phyloP scores from a whole-genome alignment of 2,329 filamentous ascomycete genomes.

The Curvularia spicifera region DNA sequence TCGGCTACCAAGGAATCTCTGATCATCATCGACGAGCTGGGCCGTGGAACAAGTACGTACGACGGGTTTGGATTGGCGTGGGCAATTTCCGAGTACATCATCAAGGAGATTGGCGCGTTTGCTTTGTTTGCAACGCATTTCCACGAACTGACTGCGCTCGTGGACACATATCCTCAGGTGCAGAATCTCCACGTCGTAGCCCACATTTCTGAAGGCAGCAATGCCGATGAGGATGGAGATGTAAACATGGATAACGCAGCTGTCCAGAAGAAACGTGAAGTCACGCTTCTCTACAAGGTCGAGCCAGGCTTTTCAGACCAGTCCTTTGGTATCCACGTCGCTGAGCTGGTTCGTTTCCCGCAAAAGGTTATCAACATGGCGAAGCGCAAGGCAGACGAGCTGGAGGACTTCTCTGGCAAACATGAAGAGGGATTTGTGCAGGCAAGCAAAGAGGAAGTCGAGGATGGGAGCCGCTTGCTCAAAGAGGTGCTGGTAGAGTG shows the following conservation, averaged over 20 bases:
- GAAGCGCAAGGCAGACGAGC: conserved; percentile 96
- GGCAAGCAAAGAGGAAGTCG: conserved; percentile 78
- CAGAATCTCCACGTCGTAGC: conserved; percentile 95
- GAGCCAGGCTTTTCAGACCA: conserved; percentile 95
- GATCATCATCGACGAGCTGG: conserved; percentile 98
- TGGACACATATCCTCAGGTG: conserved; percentile 84
- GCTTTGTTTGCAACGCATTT: conserved; percentile 98
- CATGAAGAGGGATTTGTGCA: conserved; percentile 61
- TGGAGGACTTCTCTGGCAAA: conserved; percentile 91
- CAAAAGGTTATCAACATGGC: conserved; percentile 98
- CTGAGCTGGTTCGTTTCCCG: conserved; percentile 93
- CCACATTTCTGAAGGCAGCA: conserved; percentile 70
- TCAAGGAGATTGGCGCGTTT: conserved; percentile 92
- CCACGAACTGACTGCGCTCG: conserved; percentile 92
- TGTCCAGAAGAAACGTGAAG: conserved; percentile 65
- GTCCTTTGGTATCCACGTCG: conserved; percentile 97
- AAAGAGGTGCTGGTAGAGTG: conserved; percentile 84
- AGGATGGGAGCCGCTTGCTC: conserved; percentile 82
- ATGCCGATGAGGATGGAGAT: conserved; percentile 6
- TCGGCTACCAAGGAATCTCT: conserved; percentile 92
- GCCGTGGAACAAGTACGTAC: conserved; percentile 95
- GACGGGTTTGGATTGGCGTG: conserved; percentile 98
- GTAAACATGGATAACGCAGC: conserved; percentile 51
- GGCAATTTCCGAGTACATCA: conserved; percentile 97
- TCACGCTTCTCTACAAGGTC: conserved; percentile 96